Base-by-base conservation (phyloP, 169 alveolate species). In the Babesia bovis region DNA sequence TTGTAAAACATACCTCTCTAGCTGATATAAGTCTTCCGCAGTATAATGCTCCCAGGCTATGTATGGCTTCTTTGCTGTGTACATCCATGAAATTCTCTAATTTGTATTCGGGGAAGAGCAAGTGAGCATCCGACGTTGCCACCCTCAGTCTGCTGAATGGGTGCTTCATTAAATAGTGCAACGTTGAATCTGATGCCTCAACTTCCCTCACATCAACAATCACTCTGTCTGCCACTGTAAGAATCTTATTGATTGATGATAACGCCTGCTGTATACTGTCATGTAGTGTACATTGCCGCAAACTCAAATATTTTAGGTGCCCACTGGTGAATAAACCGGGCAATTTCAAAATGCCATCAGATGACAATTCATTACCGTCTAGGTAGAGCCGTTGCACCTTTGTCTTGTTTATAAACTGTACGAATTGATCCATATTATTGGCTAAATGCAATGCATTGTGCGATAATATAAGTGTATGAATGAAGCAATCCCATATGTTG, bases 281-380 rank as follows among this genome's bases (percentile, higher is more conserved):
- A 53, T 67, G 44, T 32, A 78, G 28, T 9, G 41, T 13, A 52
- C 86, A 78, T 3, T 75, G 69, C 10, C 74, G 55, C 42, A 78
- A 19, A 49, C 86, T 78, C 50, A 78, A 33, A n/a, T 41, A 19
- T 13, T 35, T 36, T 25, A 78, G 55, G 32, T 32, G 0, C 19
- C 61, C 59, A 10, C 30, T 50, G 2, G 23, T 7, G 23, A 63
- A 30, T 6, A 44, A 21, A 23, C 17, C 61, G 6, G 50, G 25
- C 61, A 63, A 55, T 21, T 10, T 25, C 32, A 30, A 23, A 1
- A 13, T 2, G 6, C 25, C 58, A 26, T 40, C 35, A 32, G 60
- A 68, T 28, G 45, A n/a, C 10, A 78, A 23, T n/a, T 74, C 75
- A 41, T 78, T 78, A n/a, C 70, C 61, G 38, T 78, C 86, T 57